Base-by-base conservation (phyloP, 108 stramenopile genomes). In the Fragilariopsis cylindrus region DNA sequence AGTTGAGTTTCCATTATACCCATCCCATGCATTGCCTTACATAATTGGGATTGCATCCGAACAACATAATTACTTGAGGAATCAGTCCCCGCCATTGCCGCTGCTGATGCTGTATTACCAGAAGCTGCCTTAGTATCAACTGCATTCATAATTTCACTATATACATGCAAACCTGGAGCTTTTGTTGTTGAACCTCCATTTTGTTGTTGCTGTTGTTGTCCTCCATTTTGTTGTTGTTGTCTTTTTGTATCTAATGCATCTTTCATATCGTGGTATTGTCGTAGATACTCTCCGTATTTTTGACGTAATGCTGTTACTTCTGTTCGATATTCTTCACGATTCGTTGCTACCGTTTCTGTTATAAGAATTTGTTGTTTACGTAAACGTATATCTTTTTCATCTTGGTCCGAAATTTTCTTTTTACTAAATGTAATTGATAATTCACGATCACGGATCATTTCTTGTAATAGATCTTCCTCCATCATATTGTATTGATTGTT, bases 1-100 rank as follows among this genome's bases (percentile, higher is more conserved):
- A 90, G 62, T 70, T 93, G 90, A 76, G 87, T 88, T 66, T 93
- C 92, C 81, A 91, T 67, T 19, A 91, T 88, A 3, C 90, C 90
- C 78, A 91, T 84, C 45, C 79, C 76, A 73, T 93, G 92, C 92
- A 93, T 93, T 7, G 87, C 88, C 65, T 89, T 82, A 75, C 90
- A 91, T 50, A 93, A 64, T 75, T 93, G 90, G 8, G 92, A 87
- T 81, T 93, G 92, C 71, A 93, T 87, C 54, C 88, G 79, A 30
- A 89, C 71, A 7, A 93, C 89, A 63, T 89, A 88, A 41, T 8
- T 50, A 49, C 49, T 50, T 3, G 67, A 3, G 45, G 13, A 12
- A 7, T 30, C 62, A 40, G 12, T n/a, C 7, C 7, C 62, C 8
- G 13, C 62, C 62, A 63, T 63, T 63, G 62, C 6, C 9, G 9